Conservation (phyloP, 305 asterid species). For the Fraxinus paxiana region DNA sequence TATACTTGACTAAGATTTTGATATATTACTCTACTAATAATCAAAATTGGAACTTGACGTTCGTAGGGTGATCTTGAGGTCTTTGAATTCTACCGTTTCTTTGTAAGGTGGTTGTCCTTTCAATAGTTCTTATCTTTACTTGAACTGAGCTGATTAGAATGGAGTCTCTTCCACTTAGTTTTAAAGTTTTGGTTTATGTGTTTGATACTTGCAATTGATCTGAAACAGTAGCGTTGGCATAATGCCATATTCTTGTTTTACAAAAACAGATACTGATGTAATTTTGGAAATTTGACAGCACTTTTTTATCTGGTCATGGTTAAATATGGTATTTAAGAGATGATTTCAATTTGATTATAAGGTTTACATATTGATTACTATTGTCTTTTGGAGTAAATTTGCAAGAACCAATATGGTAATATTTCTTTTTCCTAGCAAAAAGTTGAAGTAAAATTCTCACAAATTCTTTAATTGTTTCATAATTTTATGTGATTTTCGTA, state of each 20-base stretch:
- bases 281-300: background rate
- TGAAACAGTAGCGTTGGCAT: background rate
- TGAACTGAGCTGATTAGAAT: background rate
- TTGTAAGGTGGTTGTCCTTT: background rate
- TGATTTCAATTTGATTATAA: background rate
- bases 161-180: background rate
- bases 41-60: background rate
- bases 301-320: background rate
- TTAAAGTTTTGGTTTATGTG: background rate
- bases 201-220: background rate
- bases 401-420: background rate
- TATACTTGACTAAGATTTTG: constrained; percentile 5
- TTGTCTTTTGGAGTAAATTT: background rate
- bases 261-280: background rate
- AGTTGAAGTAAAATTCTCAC: background rate
- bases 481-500: background rate
- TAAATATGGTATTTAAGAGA: background rate
- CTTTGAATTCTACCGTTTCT: background rate
- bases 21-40: constrained; percentile 19
- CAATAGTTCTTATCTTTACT: background rate
- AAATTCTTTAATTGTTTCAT: background rate
- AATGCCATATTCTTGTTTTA: background rate
- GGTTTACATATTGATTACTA: background rate
- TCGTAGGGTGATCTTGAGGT: background rate
- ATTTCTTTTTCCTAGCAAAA: background rate